Evolutionary conservation across 2,329 filamentous ascomycete genomes (phyloP).

Genomic region (Dactylellina haptotyla): DNA sequence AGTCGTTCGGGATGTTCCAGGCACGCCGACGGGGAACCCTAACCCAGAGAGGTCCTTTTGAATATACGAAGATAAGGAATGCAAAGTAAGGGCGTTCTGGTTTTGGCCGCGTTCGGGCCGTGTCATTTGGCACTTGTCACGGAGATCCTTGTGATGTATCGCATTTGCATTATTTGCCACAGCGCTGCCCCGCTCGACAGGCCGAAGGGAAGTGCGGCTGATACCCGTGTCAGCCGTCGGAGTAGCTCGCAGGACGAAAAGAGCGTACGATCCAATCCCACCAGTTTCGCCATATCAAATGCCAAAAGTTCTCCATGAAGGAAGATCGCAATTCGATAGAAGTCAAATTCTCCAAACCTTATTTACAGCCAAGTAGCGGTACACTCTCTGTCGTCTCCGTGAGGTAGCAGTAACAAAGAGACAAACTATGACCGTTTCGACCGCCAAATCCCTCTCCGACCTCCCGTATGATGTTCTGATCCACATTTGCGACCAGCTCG

Average conservation of each 20-base stretch:
- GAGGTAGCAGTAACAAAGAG: too few relatives aligned
- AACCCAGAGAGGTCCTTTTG: too few relatives aligned
- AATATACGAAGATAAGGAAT: too few relatives aligned
- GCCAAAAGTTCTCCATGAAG: too few relatives aligned
- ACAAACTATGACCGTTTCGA: not conserved
- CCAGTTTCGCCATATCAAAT: too few relatives aligned
- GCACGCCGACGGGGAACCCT: too few relatives aligned
- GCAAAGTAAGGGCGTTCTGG: not conserved
- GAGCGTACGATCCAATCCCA: not conserved
- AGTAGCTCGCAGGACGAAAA: not conserved
- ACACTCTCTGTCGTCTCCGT: too few relatives aligned
- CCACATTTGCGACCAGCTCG: slow-evolving; percentile 34
- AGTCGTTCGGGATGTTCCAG: too few relatives aligned
- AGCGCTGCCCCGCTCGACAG: not conserved
- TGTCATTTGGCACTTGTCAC: slow-evolving; percentile 3
- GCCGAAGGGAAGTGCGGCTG: not conserved
- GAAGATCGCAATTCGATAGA: too few relatives aligned
- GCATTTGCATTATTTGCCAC: not conserved
- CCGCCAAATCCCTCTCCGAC: slow-evolving; percentile 7
- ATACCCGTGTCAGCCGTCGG: too few relatives aligned
- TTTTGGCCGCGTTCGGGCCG: not conserved
- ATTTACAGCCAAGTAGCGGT: too few relatives aligned
- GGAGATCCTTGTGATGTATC: not conserved
- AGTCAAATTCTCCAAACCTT: too few relatives aligned
- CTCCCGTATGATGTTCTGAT: slow-evolving; percentile 44